phyloP scores from a whole-genome alignment of 2,329 filamentous ascomycete genomes.

The Fusarium xyrophilum region DNA sequence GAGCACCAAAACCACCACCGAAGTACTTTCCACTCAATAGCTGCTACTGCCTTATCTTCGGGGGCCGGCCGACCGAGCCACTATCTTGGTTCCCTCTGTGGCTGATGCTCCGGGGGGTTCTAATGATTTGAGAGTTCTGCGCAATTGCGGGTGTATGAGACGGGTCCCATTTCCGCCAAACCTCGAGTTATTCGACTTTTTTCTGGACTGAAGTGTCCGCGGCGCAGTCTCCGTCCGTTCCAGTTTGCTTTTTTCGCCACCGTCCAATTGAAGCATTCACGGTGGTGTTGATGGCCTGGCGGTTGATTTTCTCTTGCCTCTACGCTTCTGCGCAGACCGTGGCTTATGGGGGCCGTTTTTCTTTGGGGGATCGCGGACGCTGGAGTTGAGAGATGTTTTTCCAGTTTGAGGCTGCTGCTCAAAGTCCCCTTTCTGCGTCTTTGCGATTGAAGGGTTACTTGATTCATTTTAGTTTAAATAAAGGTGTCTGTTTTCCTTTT shows the following conservation, averaged over 20 bases:
- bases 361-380: background rate
- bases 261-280: constrained; percentile 18
- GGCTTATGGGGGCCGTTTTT: constrained; percentile 26
- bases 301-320: background rate
- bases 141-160: constrained; percentile 5
- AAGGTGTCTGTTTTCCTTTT: too few species aligned
- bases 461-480: background rate
- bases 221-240: constrained; percentile 14
- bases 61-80: constrained; percentile 11
- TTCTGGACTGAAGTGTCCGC: background rate
- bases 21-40: background rate
- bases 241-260: constrained; percentile 7
- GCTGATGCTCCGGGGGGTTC: background rate
- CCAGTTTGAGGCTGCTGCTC: constrained; percentile 16
- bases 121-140: background rate
- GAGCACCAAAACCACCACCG: background rate
- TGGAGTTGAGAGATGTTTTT: constrained; percentile 23
- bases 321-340: constrained; percentile 4
- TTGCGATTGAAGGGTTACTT: background rate
- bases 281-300: constrained; percentile 13
- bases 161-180: background rate
- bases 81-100: constrained; percentile 8
- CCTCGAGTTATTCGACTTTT: constrained; percentile 11
- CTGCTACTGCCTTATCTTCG: background rate
- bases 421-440: constrained; percentile 15